These are phyloP conservation scores for Scleroderma bovista DNA, from an alignment of 768 basidiomycete genomes.

Conservation along the genomic window DNA sequence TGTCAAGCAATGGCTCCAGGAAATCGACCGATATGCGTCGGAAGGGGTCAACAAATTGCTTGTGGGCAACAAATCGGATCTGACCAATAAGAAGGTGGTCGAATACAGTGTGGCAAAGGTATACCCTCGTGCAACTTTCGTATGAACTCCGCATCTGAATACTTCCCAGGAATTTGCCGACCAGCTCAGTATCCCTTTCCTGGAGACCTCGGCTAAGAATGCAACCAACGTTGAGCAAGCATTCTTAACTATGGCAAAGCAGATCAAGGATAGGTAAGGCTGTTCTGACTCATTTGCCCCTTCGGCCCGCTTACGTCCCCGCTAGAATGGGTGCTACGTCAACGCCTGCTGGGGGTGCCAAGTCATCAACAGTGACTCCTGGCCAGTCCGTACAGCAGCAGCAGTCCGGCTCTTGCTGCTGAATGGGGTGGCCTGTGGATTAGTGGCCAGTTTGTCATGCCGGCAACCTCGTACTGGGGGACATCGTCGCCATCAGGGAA, in stretches of 20 bases:
- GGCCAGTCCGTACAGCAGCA: constrained; percentile 81
- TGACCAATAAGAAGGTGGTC: constrained; percentile 94
- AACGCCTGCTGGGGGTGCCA: constrained; percentile 66
- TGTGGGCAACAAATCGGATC: constrained; percentile 98
- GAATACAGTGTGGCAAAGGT: constrained; percentile 88
- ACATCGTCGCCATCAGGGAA: constrained; percentile 23
- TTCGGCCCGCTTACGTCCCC: not conserved
- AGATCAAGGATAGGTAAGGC: constrained; percentile 83
- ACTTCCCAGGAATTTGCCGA: constrained; percentile 84
- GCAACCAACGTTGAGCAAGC: constrained; percentile 99
- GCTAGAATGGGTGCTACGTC: constrained; percentile 80
- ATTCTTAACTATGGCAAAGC: constrained; percentile 98
- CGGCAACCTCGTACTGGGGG: constrained; percentile 10
- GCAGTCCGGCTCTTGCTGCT: constrained; percentile 76
- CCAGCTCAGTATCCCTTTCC: constrained; percentile 87
- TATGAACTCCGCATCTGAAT: not conserved
- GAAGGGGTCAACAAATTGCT: constrained; percentile 98
- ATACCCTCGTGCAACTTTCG: constrained; percentile 4
- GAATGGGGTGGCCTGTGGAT: constrained; percentile 25
- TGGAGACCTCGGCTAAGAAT: constrained; percentile 99
- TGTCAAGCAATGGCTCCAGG: constrained; percentile 92
- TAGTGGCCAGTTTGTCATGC: constrained; percentile 12
- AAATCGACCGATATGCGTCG: constrained; percentile 93
- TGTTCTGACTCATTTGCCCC: not conserved
- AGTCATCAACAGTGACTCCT: constrained; percentile 78